Evolutionary conservation across 768 basidiomycete species (phyloP).

Genomic region (Hypholoma fasciculare): DNA sequence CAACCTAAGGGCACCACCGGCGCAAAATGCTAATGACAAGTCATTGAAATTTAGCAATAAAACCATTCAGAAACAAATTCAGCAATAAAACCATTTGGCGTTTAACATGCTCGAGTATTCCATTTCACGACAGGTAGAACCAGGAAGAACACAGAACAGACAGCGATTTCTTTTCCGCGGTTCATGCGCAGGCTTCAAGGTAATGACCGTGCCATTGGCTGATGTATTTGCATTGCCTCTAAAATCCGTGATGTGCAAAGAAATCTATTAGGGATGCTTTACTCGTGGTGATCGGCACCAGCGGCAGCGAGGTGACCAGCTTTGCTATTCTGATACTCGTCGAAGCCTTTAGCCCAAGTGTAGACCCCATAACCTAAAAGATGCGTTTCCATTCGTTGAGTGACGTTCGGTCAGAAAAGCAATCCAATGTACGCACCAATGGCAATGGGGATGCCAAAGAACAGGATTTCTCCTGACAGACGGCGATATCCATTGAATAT

Average conservation of each 20-base stretch:
- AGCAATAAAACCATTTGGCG: too few relatives aligned
- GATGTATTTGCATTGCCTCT: not conserved
- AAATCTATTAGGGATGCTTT: conserved; percentile 21
- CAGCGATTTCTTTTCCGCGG: too few relatives aligned
- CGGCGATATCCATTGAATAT: conserved; percentile 87
- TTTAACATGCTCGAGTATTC: too few relatives aligned
- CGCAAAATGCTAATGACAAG: too few relatives aligned
- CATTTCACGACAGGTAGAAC: too few relatives aligned
- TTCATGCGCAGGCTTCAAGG: too few relatives aligned
- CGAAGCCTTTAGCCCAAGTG: conserved; percentile 73
- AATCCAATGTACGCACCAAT: conserved; percentile 55
- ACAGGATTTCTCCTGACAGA: conserved; percentile 69
- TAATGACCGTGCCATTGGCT: too few relatives aligned
- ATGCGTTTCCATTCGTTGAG: not conserved
- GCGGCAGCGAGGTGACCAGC: conserved; percentile 64
- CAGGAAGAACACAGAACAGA: too few relatives aligned
- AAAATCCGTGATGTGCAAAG: not conserved
- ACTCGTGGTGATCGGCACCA: conserved; percentile 35
- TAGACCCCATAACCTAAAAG: conserved; percentile 73
- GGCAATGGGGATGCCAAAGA: conserved; percentile 78
- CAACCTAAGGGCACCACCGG: too few relatives aligned
- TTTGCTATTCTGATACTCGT: conserved; percentile 74
- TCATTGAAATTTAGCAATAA: too few relatives aligned
- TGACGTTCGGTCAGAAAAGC: not conserved
- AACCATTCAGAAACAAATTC: too few relatives aligned